Evolutionary conservation across 2,329 filamentous ascomycete genomes (phyloP).

Genomic region (Cyphellophora attinorum): DNA sequence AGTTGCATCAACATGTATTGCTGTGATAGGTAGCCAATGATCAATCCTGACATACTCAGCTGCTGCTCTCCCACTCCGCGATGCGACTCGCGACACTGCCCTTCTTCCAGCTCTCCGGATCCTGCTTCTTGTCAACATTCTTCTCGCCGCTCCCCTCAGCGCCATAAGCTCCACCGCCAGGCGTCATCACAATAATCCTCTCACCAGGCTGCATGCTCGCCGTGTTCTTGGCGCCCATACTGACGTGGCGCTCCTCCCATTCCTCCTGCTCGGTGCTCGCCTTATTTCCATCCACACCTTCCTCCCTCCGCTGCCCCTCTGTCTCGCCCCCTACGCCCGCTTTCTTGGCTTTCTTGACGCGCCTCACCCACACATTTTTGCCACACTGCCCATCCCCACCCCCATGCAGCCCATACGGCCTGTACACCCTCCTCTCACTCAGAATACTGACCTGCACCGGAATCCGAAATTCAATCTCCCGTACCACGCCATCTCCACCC

Average conservation of each 20-base stretch:
- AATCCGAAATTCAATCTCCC: conserved; percentile 77
- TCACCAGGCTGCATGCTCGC: conserved; percentile 51
- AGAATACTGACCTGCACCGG: conserved; percentile 73
- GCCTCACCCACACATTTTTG: conserved; percentile 78
- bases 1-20: too few relatives aligned
- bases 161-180: conserved; percentile 44
- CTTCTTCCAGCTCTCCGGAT: conserved; percentile 54
- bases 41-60: conserved; percentile 20
- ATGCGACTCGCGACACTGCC: conserved; percentile 43
- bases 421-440: conserved; percentile 64
- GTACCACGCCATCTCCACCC: conserved; percentile 67
- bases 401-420: conserved; percentile 74
- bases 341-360: conserved; percentile 45
- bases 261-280: too few relatives aligned
- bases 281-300: too few relatives aligned
- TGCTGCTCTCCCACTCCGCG: conserved; percentile 42
- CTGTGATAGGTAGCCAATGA: too few relatives aligned
- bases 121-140: conserved; percentile 38
- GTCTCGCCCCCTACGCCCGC: conserved; percentile 27
- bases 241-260: conserved; percentile 43
- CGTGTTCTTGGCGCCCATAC: conserved; percentile 55
- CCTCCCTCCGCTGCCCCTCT: conserved; percentile 40
- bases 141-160: conserved; percentile 40
- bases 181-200: conserved; percentile 44
- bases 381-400: conserved; percentile 71